Evolutionary conservation across 2,329 filamentous ascomycete species (phyloP), one percentile per base, ranked within the genome.

Genomic region (Lasiodiplodia theobromae): DNA sequence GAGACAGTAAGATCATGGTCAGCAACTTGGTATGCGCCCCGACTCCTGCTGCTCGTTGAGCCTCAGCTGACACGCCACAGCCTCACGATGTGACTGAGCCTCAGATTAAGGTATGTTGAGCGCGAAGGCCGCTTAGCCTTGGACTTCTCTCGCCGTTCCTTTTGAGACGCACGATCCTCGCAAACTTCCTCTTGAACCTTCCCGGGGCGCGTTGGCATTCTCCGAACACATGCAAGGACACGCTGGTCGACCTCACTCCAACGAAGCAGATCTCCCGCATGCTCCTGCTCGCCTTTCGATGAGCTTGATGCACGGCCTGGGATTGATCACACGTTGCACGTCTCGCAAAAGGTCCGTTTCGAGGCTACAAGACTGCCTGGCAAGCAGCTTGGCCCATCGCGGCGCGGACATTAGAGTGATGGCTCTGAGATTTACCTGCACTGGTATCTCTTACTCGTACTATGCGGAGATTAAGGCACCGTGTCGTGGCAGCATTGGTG

Each of bases 91-190:
- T 99, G 83, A 93, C 90, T 84, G 95, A 98, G 88, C 86, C 85
- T 85, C 93, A 96, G 90, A 96, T 99, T 86, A 98, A 99, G 96
- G 96, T 99, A 99, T 96, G 96, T 99, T 68, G 67, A 92, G 94
- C 86, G 91, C 74, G 74, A 76, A 74, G 79, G 77, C 78, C 75
- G 80, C 77, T 79, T 75, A 79, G 75, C 80, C 80, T 80, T 74
- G 71, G 68, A 72, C 71, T 73, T 69, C 73, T 73, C 73, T 71
- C 70, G 72, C 71, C 74, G 70, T 71, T 72, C 56, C 72, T 72
- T 73, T 72, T 69, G 40, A 69, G 65, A 69, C 68, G 66, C 52
- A 64, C 63, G 67, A 73, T 75, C 73, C 76, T 74, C 77, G 73
- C 71, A 76, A 73, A 70, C 67, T 68, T 68, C 67, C 38, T 68